Base-by-base conservation (phyloP, 2,329 filamentous ascomycete species). In the Cladosporium sphaerospermum region DNA sequence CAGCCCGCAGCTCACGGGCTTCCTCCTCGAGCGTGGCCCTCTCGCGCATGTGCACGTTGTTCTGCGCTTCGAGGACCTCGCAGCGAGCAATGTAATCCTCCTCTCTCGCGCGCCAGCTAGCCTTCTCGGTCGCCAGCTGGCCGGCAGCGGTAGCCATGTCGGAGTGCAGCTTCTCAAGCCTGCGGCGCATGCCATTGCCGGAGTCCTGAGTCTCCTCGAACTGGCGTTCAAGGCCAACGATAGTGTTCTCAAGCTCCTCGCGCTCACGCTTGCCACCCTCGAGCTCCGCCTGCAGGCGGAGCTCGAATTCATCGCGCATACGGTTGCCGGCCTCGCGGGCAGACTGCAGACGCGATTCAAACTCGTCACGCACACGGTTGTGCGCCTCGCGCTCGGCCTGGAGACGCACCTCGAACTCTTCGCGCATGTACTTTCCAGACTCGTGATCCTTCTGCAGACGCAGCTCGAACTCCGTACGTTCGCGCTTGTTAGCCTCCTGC, bases 151-250 rank as follows among this genome's bases (percentile, higher is more conserved):
- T 77, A 32, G 84, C 81, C 85, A 97, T 92, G 61, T 96, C 89
- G 58, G 89, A 82, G 70, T 97, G 91, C 37, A 99, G 76, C 55
- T 83, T 83, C 61, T 92, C 82, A 64, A 96, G 87, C 70, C 93
- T 95, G 67, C 78, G 77, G 60, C 89, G 85, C 81, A 95, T 91
- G 56, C 57, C 50, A 33, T 48, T 56, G 5, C 62, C 59, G 14
- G 64, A 63, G 31, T 79, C 83, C 67, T 96, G 89, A 54, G 90
- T 85, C 55, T 95, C 81, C 58, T 86, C 83, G 64, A 91, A 84
- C 64, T 89, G 92, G 72, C 96, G 91, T 57, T 84, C 83, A 52
- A 96, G 77, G 18, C 83, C 85, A 56, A 85, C 82, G 54, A 95
- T 82, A 31, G 64, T 65, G 33, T 56, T 58, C 48, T 67, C 63